These are phyloP conservation scores for Eugenia klotzschiana DNA, from an alignment of 441 rosid genomes.

Conservation along the genomic window DNA sequence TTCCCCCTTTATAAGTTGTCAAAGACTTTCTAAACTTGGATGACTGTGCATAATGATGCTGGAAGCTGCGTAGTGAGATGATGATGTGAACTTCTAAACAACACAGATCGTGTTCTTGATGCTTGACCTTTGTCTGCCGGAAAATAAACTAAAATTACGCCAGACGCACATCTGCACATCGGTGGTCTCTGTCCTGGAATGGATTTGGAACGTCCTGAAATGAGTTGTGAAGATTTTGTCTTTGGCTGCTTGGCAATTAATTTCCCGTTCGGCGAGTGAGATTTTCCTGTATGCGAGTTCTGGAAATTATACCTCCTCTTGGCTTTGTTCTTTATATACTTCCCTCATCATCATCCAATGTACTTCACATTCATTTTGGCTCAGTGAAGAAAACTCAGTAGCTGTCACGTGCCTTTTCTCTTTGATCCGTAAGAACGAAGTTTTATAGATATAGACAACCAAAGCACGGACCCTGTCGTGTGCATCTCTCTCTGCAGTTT, in stretches of 20 bases:
- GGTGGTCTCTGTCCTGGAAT: neutral
- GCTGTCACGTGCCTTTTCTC: neutral
- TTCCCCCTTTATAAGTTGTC: neutral
- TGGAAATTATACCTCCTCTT: neutral
- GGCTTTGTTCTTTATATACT: neutral
- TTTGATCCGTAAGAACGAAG: neutral
- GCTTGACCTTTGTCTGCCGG: neutral
- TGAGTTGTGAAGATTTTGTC: neutral
- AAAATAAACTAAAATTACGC: neutral
- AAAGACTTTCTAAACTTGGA: neutral
- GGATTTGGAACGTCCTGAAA: neutral
- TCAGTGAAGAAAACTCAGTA: neutral
- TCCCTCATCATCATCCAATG: neutral
- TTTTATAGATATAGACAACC: neutral
- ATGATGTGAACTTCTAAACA: neutral
- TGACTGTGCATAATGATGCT: neutral
- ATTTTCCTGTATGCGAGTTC: neutral
- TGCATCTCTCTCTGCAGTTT: neutral
- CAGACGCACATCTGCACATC: neutral
- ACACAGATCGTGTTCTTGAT: neutral
- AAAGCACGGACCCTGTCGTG: neutral
- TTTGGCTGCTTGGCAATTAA: neutral
- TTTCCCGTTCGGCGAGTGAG: neutral
- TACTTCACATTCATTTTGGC: neutral
- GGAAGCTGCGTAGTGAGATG: neutral